phyloP scores from a whole-genome alignment of 257 asterid species.

The Cordia subcordata region DNA sequence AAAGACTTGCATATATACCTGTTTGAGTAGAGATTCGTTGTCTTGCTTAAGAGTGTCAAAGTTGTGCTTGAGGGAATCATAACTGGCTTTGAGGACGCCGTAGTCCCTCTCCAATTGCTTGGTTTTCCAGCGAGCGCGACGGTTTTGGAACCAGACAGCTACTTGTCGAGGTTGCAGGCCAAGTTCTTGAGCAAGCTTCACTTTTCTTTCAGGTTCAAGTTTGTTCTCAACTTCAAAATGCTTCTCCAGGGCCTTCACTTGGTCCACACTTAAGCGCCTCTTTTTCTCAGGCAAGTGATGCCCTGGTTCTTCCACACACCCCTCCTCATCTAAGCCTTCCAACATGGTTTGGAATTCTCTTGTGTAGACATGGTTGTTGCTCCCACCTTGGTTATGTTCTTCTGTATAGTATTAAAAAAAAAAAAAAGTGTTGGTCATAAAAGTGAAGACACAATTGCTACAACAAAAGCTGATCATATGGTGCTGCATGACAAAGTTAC shows the following conservation, averaged over 20 bases:
- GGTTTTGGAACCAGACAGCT: slow-evolving; percentile 94
- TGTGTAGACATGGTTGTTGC: slow-evolving; percentile 37
- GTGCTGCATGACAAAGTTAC: slow-evolving; percentile 23
- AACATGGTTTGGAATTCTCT: slow-evolving; percentile 70
- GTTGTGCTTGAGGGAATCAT: slow-evolving; percentile 56
- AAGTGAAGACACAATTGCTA: slow-evolving; percentile 3
- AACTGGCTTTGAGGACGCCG: slow-evolving; percentile 59
- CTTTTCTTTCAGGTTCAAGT: slow-evolving; percentile 87
- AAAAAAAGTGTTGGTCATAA: slow-evolving; percentile 3
- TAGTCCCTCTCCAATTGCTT: slow-evolving; percentile 85
- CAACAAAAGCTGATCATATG: slow-evolving; percentile 1
- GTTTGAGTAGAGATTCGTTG: slow-evolving; percentile 54
- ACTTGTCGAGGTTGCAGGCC: slow-evolving; percentile 96
- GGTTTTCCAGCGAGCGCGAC: slow-evolving; percentile 90
- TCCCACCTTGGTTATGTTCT: slow-evolving; percentile 38
- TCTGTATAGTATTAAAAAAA: slow-evolving; percentile 24
- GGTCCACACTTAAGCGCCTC: slow-evolving; percentile 63
- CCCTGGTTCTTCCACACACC: slow-evolving; percentile 60
- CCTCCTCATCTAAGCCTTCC: slow-evolving; percentile 77
- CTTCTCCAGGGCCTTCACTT: slow-evolving; percentile 87
- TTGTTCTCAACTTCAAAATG: slow-evolving; percentile 86
- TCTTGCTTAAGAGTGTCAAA: slow-evolving; percentile 49
- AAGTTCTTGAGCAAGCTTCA: slow-evolving; percentile 73
- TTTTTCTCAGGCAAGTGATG: slow-evolving; percentile 64
- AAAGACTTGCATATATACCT: no score